These are phyloP conservation scores for Platanthera guangdongensis DNA, from an alignment of 106 monocot species.

Conservation along the genomic window DNA sequence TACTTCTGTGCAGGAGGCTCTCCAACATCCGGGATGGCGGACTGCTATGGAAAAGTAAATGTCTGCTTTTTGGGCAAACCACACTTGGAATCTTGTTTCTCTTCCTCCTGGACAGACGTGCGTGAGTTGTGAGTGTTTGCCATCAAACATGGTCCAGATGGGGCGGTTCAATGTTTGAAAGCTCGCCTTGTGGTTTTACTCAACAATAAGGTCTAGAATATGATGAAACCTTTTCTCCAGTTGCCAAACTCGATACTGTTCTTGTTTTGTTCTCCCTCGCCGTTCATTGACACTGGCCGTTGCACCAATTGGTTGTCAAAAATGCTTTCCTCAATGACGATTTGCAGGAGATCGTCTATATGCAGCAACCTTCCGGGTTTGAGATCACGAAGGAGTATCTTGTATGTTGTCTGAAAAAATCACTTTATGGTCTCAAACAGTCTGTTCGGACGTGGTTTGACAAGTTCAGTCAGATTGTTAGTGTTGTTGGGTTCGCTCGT, in stretches of 20 bases:
- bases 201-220: not conserved
- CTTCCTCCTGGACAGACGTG: too few species aligned
- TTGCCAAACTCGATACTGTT: not conserved
- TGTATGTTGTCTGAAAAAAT: not conserved
- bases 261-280: not conserved
- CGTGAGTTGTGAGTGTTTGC: too few species aligned
- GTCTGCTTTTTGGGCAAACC: too few species aligned
- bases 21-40: too few species aligned
- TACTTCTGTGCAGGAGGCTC: too few species aligned
- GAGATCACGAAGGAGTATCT: not conserved
- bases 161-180: not conserved
- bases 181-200: not conserved
- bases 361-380: not conserved
- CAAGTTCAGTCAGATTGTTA: not conserved
- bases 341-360: not conserved
- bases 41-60: too few species aligned
- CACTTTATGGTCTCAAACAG: not conserved
- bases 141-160: too few species aligned
- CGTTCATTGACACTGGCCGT: not conserved
- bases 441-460: not conserved
- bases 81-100: too few species aligned
- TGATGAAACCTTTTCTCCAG: not conserved
- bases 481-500: not conserved
- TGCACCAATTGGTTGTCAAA: not conserved
- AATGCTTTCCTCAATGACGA: not conserved